Evolutionary conservation across 2,329 filamentous ascomycete species (phyloP), one percentile per base, ranked within the genome.

Genomic region (Diaporthe australafricana): DNA sequence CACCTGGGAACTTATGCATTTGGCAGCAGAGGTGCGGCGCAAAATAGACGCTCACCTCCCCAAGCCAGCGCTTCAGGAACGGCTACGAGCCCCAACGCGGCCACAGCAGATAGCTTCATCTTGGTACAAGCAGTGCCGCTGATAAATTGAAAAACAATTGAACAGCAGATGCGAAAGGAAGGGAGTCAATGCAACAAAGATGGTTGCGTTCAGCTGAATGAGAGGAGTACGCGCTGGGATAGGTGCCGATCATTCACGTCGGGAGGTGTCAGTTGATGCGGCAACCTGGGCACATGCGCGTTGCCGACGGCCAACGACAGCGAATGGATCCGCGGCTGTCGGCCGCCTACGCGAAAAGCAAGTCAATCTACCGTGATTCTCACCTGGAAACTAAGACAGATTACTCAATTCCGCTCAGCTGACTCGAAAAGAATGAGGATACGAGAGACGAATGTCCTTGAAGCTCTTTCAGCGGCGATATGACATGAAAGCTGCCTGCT

Each of bases 1-100:
- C 45, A 67, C 42, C 9, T 40, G 14, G 38, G 32, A 20, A 7
- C 35, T 27, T 7, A n/a, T 35, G 22, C 40, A 5, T 12, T 8
- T 27, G 67, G 9, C 50, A 11, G 14, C 16, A 6, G 5, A 11
- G 55, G 1, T 27, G 32, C 14, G 16, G 57, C 27, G 30, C 42
- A 42, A n/a, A 45, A 38, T 20, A 16, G 25, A 53, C 25, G 79
- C 83, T 78, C 76, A 85, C 83, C 83, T 76, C 83, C 83, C 83
- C 83, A 85, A 11, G 83, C 83, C 16, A 77, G 50, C 7, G 78
- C 82, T 48, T 79, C 76, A 14, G 81, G 82, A 62, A 83, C 71
- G 68, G 79, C 74, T 11, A 78, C 76, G 3, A 78, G 75, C 68
- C 81, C 78, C 25, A 81, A 71, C 27, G 77, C 72, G 25, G 80